Evolutionary conservation across 2,329 filamentous ascomycete species (phyloP).

Genomic region (Alternaria angustiovoidea): DNA sequence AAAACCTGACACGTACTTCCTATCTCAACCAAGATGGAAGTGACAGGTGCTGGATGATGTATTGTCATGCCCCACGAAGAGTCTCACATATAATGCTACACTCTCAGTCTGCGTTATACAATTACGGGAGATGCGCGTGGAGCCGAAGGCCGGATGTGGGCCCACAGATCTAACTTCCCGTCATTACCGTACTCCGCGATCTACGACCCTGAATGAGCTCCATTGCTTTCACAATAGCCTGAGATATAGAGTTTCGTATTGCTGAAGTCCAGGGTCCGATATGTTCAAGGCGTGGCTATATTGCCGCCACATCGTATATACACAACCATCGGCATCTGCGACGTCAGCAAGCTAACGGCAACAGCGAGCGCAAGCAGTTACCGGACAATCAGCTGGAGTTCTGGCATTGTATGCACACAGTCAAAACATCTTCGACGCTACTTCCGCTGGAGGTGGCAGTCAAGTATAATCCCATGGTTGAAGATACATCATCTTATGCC

Average conservation of each 20-base stretch:
- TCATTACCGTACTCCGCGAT: slow-evolving; percentile 16
- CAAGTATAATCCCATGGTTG: background rate
- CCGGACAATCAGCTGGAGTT: background rate
- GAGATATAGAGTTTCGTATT: background rate
- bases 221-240: slow-evolving; percentile 1
- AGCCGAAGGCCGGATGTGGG: slow-evolving; percentile 36
- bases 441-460: background rate
- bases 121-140: slow-evolving; percentile 22
- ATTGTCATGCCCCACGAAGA: background rate
- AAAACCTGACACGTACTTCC: background rate
- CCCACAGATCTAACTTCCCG: slow-evolving; percentile 13
- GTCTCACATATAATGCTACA: slow-evolving; percentile 1
- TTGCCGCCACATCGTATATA: background rate
- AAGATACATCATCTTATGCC: background rate
- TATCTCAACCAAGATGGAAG: background rate
- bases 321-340: background rate
- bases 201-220: slow-evolving; percentile 12
- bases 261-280: background rate
- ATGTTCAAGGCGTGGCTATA: background rate
- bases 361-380: background rate
- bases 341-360: background rate
- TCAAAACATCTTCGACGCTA: background rate
- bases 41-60: background rate
- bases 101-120: slow-evolving; percentile 18
- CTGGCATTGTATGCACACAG: background rate